Evolutionary conservation across 1,284 basidiomycete genomes (phyloP).

Genomic region (Trichosporon sp.): DNA sequence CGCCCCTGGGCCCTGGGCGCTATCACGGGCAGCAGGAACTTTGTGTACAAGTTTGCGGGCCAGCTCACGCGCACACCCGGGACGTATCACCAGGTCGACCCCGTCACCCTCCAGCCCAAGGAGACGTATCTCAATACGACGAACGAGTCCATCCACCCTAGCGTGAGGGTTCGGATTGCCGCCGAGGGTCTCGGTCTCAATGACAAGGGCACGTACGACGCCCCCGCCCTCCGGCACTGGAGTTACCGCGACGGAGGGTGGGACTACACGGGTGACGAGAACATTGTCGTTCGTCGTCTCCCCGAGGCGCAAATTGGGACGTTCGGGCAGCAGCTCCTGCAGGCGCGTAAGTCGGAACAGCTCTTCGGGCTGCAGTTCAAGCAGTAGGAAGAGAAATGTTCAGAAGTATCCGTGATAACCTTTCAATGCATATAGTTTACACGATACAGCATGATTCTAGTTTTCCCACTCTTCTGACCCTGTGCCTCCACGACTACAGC

Average conservation of each 20-base stretch:
- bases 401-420: neutral
- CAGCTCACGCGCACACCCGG: slow-evolving; percentile 3
- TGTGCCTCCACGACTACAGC: no score
- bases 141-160: slow-evolving; percentile 6
- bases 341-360: neutral
- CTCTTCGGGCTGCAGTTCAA: neutral
- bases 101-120: neutral
- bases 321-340: slow-evolving; percentile 12
- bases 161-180: neutral
- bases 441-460: no score
- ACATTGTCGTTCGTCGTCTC: slow-evolving; percentile 1
- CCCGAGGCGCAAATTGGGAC: slow-evolving; percentile 10
- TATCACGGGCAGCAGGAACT: slow-evolving; percentile 17
- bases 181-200: slow-evolving; percentile 11
- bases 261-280: slow-evolving; percentile 17
- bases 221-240: slow-evolving; percentile 20
- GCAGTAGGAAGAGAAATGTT: neutral
- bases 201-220: slow-evolving; percentile 12
- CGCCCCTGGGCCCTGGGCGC: slow-evolving; percentile 16
- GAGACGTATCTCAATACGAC: slow-evolving; percentile 8
- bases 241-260: slow-evolving; percentile 2
- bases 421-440: neutral
- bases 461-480: no score
- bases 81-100: slow-evolving; percentile 12
- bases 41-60: slow-evolving; percentile 16